These are phyloP conservation scores for Aspergillus sp. DNA, from an alignment of 2,329 filamentous ascomycete species.

Conservation along the genomic window DNA sequence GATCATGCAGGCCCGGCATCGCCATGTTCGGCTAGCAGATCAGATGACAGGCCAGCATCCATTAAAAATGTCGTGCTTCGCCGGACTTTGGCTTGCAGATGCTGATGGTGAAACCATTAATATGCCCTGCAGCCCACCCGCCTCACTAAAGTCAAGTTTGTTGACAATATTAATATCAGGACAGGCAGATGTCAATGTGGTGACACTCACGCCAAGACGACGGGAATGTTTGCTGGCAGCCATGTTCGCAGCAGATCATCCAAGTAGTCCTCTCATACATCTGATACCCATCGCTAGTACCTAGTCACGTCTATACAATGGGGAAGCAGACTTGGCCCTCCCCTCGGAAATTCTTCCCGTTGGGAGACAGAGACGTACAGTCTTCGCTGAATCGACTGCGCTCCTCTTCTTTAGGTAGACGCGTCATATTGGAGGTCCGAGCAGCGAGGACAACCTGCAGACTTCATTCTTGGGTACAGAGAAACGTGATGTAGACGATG, in stretches of 20 bases:
- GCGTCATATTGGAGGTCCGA: not conserved
- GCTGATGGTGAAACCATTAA: not conserved
- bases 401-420: not conserved
- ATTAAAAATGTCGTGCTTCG: not conserved
- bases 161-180: not conserved
- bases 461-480: not conserved
- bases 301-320: not conserved
- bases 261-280: not conserved
- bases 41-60: not conserved
- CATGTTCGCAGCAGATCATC: not conserved
- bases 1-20: not conserved
- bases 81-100: not conserved
- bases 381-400: too few species aligned
- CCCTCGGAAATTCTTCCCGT: not conserved
- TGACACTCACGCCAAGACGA: not conserved
- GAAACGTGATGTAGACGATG: not conserved
- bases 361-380: too few species aligned
- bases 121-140: not conserved
- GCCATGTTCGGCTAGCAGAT: slow-evolving; percentile 2
- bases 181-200: not conserved
- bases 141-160: not conserved
- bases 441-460: not conserved
- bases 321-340: not conserved
- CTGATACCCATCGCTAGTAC: not conserved
- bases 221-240: not conserved